Conservation (phyloP, 768 basidiomycete genomes). For the Brasilioporus rufonigricans region DNA sequence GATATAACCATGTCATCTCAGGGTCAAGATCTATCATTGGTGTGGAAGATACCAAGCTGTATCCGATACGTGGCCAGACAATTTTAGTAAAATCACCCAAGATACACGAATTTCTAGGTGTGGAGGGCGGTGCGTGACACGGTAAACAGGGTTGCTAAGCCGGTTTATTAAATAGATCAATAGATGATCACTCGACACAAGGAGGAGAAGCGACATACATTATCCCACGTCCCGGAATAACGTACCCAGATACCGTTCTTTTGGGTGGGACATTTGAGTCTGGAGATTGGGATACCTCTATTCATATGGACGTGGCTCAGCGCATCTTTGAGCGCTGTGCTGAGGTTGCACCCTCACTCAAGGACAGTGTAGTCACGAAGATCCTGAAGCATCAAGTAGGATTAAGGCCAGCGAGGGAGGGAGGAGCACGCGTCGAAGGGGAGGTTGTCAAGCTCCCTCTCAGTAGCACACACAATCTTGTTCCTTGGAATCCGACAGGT, state of each 20-base stretch:
- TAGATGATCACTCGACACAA: constrained; percentile 13
- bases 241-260: constrained; percentile 44
- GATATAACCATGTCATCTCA: constrained; percentile 11
- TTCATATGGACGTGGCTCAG: constrained; percentile 39
- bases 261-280: constrained; percentile 56
- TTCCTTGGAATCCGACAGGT: constrained; percentile 16
- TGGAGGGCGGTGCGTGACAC: constrained; percentile 23
- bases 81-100: constrained; percentile 71
- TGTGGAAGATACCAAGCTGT: constrained; percentile 71
- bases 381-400: constrained; percentile 57
- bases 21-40: constrained; percentile 76
- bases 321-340: constrained; percentile 49
- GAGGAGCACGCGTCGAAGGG: constrained; percentile 55
- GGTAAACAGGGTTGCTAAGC: background rate
- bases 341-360: constrained; percentile 35
- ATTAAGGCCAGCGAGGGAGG: constrained; percentile 52
- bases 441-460: constrained; percentile 41
- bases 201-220: constrained; percentile 46
- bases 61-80: constrained; percentile 83
- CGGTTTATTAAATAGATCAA: background rate
- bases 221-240: constrained; percentile 54
- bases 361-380: constrained; percentile 34
- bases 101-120: constrained; percentile 39
- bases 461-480: constrained; percentile 15
- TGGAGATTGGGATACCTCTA: constrained; percentile 50